Conservation (phyloP, 768 basidiomycete genomes). For the Lepiota brunneoincarnata region DNA sequence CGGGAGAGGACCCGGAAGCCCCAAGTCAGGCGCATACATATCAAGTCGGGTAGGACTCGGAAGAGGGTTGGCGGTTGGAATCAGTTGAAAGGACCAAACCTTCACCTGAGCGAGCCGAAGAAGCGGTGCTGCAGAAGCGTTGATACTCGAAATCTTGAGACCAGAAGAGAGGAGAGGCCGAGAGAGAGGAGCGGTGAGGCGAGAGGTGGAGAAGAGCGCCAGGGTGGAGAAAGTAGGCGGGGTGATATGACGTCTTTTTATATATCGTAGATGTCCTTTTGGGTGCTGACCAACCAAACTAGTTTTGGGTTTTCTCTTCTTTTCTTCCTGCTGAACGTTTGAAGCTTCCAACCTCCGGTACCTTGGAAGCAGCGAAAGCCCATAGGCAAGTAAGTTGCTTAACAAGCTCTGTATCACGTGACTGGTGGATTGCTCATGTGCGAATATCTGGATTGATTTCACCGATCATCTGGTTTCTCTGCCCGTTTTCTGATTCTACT, state of each 20-base stretch:
- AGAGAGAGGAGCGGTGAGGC: constrained; percentile 8
- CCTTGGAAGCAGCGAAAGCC: no score
- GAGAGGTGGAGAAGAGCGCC: constrained; percentile 17
- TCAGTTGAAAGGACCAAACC: neutral
- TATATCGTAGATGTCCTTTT: neutral
- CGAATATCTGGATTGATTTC: no score
- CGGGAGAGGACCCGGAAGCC: neutral
- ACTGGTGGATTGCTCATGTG: no score
- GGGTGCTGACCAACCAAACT: no score
- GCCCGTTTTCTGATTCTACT: no score
- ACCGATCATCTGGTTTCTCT: no score
- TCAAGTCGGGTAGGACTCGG: neutral
- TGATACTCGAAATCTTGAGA: constrained; percentile 6
- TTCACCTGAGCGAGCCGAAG: constrained; percentile 21
- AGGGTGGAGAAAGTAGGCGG: constrained; percentile 16
- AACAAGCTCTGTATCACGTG: no score
- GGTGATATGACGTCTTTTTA: constrained; percentile 10
- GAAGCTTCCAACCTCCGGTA: no score
- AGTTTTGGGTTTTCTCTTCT: no score
- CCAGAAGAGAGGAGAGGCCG: neutral
- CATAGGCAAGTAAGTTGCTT: no score
- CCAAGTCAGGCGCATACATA: neutral
- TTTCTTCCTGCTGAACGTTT: no score
- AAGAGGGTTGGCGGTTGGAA: neutral
- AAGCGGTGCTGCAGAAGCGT: constrained; percentile 2